Conservation (phyloP, 176 grass and related monocot species). For the Hordeum marinum region DNA sequence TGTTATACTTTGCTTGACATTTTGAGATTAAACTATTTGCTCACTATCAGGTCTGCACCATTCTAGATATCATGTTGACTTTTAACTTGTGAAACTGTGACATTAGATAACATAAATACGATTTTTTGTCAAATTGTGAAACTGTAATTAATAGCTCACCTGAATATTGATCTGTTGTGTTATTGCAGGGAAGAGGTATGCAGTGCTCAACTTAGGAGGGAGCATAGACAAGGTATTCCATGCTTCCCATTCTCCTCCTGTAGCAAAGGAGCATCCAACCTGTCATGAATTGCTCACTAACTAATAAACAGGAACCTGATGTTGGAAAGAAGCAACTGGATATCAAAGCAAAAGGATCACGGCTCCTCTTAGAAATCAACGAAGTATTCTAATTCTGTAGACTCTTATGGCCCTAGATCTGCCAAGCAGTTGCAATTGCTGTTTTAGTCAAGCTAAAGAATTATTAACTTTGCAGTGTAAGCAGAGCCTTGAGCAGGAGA, state of each 20-base stretch:
- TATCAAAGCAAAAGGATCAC: conserved; percentile 56
- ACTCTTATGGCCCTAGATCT: background rate
- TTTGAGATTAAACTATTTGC: background rate
- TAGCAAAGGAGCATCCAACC: background rate
- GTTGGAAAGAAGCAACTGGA: conserved; percentile 41
- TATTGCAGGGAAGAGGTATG: conserved; percentile 36
- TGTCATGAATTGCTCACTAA: background rate
- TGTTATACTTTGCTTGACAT: background rate
- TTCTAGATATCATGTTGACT: background rate
- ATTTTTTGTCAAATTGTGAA: background rate
- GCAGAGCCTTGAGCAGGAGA: conserved; percentile 53
- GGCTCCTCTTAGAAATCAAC: conserved; percentile 41
- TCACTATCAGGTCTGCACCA: background rate
- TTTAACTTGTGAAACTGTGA: background rate
- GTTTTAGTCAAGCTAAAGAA: conserved; percentile 19
- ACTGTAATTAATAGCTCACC: background rate
- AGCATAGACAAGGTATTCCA: conserved; percentile 21
- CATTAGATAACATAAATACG: background rate
- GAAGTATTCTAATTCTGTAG: conserved; percentile 42
- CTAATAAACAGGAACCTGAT: conserved; percentile 40
- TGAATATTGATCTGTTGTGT: conserved; percentile 11
- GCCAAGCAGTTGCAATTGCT: background rate
- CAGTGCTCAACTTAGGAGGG: background rate
- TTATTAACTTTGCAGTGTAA: conserved; percentile 43
- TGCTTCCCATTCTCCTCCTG: background rate